Base-by-base conservation (phyloP, 352 stramenopile genomes). In the Thalassiosira delicatula region DNA sequence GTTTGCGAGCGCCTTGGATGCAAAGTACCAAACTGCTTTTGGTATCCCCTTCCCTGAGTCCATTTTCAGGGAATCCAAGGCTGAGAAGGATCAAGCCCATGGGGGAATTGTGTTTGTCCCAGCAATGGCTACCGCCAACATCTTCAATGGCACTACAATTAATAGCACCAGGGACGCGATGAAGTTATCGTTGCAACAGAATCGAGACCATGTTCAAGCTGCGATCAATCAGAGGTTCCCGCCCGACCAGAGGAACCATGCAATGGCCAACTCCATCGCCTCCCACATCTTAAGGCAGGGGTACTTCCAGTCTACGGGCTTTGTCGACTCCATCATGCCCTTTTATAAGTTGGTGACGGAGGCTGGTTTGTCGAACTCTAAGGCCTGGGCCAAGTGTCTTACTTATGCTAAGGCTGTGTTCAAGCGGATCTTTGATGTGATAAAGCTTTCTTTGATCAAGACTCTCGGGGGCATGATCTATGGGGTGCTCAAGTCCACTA, bases 401-500 rank as follows among this genome's bases (percentile, higher is more conserved):
- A 60, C 19, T 17, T 71, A 60, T 23, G 25, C 2, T 23, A 71
- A 71, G 40, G 19, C 63, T 8, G 14, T 71, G 4, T 68, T 49
- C 11, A 3, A 5, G 30, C 21, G 53, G 9, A 59, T 59, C 49
- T 59, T 32, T 11, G 49, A 27, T 14, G 57, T 67, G 3, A 42
- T 23, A 17, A n/a, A 19, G 11, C 3, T 59, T 1, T 59, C 49
- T 23, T 19, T 32, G 3, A 11, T 32, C 49, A 3, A 2, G 17
- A 59, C 49, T 7, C 9, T 59, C 7, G 21, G 49, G 32, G 21
- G 25, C 29, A 56, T 56, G 35, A 51, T 69, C 8, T 69, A 69
- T 54, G 51, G 63, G 17, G 60, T 71, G 63, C 32, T 71, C 2
- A n/a, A 19, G 2, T 37, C 63, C 40, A 60, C 37, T 17, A n/a